Evolutionary conservation across 2,329 filamentous ascomycete genomes (phyloP), one percentile per base, ranked within the genome.

Genomic region (Claviceps arundinis): DNA sequence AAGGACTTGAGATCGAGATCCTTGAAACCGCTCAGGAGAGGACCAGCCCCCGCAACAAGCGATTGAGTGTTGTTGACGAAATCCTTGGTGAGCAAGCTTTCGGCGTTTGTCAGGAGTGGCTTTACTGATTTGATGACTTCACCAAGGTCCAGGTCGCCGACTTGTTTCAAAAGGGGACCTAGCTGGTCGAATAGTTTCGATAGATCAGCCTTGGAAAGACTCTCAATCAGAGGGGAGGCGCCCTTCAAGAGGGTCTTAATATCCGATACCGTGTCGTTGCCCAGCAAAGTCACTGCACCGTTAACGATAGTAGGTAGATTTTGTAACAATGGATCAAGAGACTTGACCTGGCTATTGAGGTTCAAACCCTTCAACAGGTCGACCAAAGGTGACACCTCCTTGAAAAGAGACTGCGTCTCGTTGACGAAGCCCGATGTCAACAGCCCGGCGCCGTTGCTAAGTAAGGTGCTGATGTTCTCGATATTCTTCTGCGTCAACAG

Each of bases 371-470:
- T 51, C 1, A 66, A 40, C 4, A 57, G 58, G 1, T 65, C 57
- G 1, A 65, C 57, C 2, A 62, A 58, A 2, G 65, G 63, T 8
- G 66, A 54, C 5, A 68, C 60, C 45, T 70, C 65, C 1, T 61
- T 59, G 2, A 71, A 50, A 16, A 72, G 62, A 7, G 61, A 61
- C 30, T 61, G 58, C 2, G 70, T 60, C 47, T 70, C 61, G 19
- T 65, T 61, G 45, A 69, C 59, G 45, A 68, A 50, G 34, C 54
- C 48, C 26, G 59, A 55, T 0, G 67, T 69, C 26, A 72, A 58
- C 30, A 72, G 62, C 4, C 55, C 54, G 4, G 63, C 66, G n/a
- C 68, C 69, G 22, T 69, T 70, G 24, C 57, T 59, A 2, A 72
- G 56, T 5, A 72, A 59, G 9, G 43, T 58, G 6, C 66, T 61